Evolutionary conservation across 805 yeast species (phyloP), one percentile per base, ranked within the genome.

Genomic region (Maudiozyma barnettii): DNA sequence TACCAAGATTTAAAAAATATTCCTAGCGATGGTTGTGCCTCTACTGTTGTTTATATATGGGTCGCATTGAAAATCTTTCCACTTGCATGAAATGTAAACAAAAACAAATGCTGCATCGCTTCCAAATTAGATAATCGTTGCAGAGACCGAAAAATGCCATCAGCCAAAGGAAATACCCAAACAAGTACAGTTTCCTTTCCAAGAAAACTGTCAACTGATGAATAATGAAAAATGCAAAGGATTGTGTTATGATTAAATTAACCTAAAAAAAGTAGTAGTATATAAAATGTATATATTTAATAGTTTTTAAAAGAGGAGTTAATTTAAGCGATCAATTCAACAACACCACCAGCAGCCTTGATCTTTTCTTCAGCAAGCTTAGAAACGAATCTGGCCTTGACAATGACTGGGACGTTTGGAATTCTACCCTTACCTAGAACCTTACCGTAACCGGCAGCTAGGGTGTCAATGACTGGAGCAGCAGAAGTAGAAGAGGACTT

Each of bases 291-390:
- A 40, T 20, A 40, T 9, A 20, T 23, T 23, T 16, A 26, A 18
- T 39, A 23, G 22, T 35, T 8, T 31, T 54, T 55, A 50, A 53
- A 36, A 31, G 19, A 19, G 3, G 7, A 33, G 36, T 33, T 33
- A 33, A 33, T 59, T 84, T 88, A 93, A 77, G 99, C 99, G 74
- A 93, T 77, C 73, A 93, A 86, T 82, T 93, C 99, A 75, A 93
- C 95, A 72, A 86, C 99, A 86, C 99, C 99, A 79, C 99, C 99
- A 72, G 84, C 99, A 72, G 95, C 98, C 82, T 86, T 88, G 82
- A 93, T 93, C 83, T 91, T 93, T 81, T 93, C 90, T 84, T 93
- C 99, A 73, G 99, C 99, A 73, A 89, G 84, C 79, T 90, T 84
- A 67, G 97, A 89, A 67, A 93, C 99, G 73, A 84, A 93, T 85